phyloP scores from a whole-genome alignment of 2,329 filamentous ascomycete species.

The Trichophyton simii region DNA sequence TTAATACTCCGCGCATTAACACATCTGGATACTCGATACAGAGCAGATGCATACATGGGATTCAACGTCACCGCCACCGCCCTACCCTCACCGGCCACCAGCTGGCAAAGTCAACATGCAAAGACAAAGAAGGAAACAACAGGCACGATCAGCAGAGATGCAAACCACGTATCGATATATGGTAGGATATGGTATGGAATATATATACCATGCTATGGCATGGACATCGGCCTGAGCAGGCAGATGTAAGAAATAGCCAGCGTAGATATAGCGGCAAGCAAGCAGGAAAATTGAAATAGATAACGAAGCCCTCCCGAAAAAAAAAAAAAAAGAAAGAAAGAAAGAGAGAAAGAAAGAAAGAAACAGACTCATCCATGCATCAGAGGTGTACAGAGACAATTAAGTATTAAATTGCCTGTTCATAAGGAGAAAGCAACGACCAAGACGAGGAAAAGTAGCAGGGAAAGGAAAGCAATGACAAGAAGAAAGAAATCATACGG shows the following conservation, averaged over 20 bases:
- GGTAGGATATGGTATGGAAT: neutral
- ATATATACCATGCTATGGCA: neutral
- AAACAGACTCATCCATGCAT: neutral
- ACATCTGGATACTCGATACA: neutral
- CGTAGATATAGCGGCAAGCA: neutral
- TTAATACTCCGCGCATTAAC: no score
- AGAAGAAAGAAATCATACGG: neutral
- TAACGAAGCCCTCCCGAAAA: neutral
- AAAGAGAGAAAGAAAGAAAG: neutral
- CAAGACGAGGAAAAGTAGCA: neutral
- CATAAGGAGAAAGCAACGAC: neutral
- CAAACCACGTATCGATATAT: neutral
- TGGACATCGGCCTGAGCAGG: neutral
- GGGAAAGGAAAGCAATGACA: neutral
- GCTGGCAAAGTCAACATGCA: neutral
- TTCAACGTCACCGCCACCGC: neutral
- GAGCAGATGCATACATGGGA: neutral
- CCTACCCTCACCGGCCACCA: neutral
- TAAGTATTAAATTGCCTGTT: conserved; percentile 1
- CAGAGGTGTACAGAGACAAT: conserved; percentile 3
- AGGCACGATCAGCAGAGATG: neutral
- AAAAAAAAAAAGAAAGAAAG: neutral
- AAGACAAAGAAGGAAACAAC: neutral
- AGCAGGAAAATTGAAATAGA: neutral
- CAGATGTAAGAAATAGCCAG: neutral